Percentiles rank a stretch among this genome's conserved stretches.
Evolutionary conservation across 1,284 basidiomycete genomes (phyloP).

Genomic region (Tilletiopsis washingtonensis): DNA sequence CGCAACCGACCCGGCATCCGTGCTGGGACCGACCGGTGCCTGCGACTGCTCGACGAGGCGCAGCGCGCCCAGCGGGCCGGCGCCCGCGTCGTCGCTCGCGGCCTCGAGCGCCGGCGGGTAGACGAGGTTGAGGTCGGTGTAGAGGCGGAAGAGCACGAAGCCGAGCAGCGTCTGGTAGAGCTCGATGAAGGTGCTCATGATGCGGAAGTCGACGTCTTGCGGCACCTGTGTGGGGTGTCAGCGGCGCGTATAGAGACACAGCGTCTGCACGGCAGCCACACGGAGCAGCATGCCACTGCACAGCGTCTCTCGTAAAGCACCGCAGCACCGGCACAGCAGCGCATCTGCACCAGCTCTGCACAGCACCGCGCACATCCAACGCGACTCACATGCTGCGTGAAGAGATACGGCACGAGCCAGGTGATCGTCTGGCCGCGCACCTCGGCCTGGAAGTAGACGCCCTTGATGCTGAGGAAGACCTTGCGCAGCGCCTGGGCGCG

Average conservation of each 20-base stretch:
- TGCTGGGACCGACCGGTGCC: not conserved
- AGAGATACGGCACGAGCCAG: conserved; percentile 97
- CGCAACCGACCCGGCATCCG: conserved; percentile 8
- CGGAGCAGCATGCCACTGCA: too few relatives aligned
- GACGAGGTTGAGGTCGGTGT: conserved; percentile 82
- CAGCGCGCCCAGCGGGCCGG: conserved; percentile 74
- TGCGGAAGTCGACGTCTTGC: conserved; percentile 89
- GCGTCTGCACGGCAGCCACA: too few relatives aligned
- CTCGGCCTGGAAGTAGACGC: conserved; percentile 95
- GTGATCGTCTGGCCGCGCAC: conserved; percentile 85
- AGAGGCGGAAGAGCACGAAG: conserved; percentile 95
- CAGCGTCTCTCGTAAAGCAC: too few relatives aligned
- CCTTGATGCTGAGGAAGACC: conserved; percentile 94
- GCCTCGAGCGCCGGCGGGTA: conserved; percentile 88
- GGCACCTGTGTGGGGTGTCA: conserved; percentile 74
- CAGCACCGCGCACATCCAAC: too few relatives aligned
- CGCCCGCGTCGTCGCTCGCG: conserved; percentile 72
- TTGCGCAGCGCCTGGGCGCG: conserved; percentile 77
- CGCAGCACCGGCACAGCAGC: too few relatives aligned
- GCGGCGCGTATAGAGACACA: too few relatives aligned
- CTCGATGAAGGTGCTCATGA: conserved; percentile 97
- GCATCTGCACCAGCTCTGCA: too few relatives aligned
- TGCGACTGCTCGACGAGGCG: conserved; percentile 57
- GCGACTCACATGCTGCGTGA: conserved; percentile 87
- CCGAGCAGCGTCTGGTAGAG: conserved; percentile 94